These are phyloP conservation scores for Hypholoma sublateritium DNA, from an alignment of 768 basidiomycete species.

Conservation along the genomic window DNA sequence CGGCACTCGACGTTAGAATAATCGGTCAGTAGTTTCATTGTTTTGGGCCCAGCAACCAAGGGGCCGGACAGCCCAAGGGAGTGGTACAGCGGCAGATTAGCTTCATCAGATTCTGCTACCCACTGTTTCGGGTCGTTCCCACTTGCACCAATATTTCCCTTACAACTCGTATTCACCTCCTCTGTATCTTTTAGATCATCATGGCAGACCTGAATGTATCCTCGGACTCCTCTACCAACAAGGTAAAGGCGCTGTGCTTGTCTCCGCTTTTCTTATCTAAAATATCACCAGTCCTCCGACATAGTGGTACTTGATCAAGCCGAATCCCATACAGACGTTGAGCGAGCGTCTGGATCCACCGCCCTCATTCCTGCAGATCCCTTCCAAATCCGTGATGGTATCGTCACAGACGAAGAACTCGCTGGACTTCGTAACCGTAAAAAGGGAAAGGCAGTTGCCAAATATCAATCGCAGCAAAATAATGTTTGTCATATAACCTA, in stretches of 20 bases:
- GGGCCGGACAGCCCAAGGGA: constrained; percentile 24
- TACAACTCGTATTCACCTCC: constrained; percentile 21
- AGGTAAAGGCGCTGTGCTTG: constrained; percentile 24
- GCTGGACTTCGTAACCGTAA: constrained; percentile 57
- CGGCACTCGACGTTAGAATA: background rate
- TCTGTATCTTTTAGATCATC: constrained; percentile 25
- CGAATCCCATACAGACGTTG: constrained; percentile 43
- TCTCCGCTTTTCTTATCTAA: constrained; percentile 13
- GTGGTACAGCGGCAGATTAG: constrained; percentile 34
- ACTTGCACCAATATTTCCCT: constrained; percentile 22
- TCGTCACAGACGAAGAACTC: constrained; percentile 65
- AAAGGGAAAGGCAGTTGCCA: constrained; percentile 61
- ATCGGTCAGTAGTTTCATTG: background rate
- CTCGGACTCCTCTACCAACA: constrained; percentile 22
- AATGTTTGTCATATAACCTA: constrained; percentile 35
- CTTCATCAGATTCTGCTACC: constrained; percentile 38
- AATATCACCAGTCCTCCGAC: constrained; percentile 39
- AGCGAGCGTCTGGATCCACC: constrained; percentile 36
- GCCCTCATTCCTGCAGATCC: constrained; percentile 52
- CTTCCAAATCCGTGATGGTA: constrained; percentile 59
- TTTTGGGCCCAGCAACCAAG: constrained; percentile 16
- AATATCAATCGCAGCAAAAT: constrained; percentile 74
- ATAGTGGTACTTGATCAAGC: constrained; percentile 49
- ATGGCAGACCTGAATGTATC: constrained; percentile 33
- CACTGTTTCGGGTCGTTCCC: constrained; percentile 42